These are phyloP conservation scores for Trichoderma sp. DNA, from an alignment of 2,329 filamentous ascomycete species.

Conservation along the genomic window DNA sequence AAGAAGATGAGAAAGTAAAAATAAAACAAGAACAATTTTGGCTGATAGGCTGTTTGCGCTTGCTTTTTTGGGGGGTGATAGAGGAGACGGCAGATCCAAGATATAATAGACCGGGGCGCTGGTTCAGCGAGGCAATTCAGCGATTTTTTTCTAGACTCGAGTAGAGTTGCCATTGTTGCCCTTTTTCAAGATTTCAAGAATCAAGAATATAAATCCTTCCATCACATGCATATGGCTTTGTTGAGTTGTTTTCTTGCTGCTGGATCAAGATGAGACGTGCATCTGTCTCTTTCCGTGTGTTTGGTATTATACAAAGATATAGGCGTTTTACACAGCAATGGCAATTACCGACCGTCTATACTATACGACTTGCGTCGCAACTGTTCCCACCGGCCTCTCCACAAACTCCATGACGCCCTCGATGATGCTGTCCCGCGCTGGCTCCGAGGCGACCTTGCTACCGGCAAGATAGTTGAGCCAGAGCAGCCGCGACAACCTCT, in stretches of 20 bases:
- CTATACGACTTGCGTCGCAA: slow-evolving; percentile 69
- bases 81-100: background rate
- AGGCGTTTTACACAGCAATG: background rate
- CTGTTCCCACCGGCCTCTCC: slow-evolving; percentile 80
- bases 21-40: background rate
- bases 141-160: background rate
- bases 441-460: slow-evolving; percentile 80
- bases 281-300: background rate
- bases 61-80: background rate
- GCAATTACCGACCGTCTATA: slow-evolving; percentile 27
- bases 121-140: background rate
- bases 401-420: slow-evolving; percentile 86
- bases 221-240: background rate
- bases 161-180: background rate
- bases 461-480: slow-evolving; percentile 92
- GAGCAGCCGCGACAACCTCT: slow-evolving; percentile 73
- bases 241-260: background rate
- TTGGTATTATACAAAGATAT: background rate
- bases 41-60: slow-evolving; percentile 14
- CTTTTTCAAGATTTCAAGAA: background rate
- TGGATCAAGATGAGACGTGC: background rate
- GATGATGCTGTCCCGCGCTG: slow-evolving; percentile 75
- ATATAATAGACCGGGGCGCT: background rate
- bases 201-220: background rate
- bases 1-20: background rate